A percentile compares a stretch with the other conserved stretches of the same genome.
phyloP scores from a whole-genome alignment of 768 basidiomycete genomes.

The Rhodosporidiobolus sp. region DNA sequence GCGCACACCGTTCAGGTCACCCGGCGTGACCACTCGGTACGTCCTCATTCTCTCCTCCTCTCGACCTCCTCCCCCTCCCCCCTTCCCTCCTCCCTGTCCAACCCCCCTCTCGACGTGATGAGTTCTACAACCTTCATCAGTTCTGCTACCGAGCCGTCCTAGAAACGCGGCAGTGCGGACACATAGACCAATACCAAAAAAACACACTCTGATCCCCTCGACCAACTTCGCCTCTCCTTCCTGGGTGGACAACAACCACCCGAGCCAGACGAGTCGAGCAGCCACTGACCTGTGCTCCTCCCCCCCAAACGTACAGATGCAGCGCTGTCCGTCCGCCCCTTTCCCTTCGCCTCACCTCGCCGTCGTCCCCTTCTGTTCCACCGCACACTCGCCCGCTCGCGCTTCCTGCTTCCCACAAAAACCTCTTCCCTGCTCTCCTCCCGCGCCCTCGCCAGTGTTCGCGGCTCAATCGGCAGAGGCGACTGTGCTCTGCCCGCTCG shows the following conservation, averaged over 20 bases:
- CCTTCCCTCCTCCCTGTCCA: background rate
- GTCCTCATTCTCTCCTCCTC: background rate
- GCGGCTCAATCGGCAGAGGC: too few species aligned
- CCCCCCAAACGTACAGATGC: too few species aligned
- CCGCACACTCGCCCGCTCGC: too few species aligned
- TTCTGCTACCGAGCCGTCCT: conserved; percentile 24
- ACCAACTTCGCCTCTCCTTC: too few species aligned
- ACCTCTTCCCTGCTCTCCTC: too few species aligned
- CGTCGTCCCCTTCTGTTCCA: background rate
- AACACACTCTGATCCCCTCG: conserved; percentile 6
- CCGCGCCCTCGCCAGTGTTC: too few species aligned
- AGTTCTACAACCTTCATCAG: conserved; percentile 31
- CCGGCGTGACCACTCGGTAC: background rate
- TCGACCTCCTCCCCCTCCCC: background rate
- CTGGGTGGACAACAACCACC: background rate
- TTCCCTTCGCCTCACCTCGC: too few species aligned
- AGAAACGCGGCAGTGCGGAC: conserved; percentile 4
- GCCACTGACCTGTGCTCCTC: background rate
- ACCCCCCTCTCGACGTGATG: conserved; percentile 23
- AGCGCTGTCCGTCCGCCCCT: too few species aligned
- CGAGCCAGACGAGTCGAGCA: background rate
- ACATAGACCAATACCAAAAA: conserved; percentile 28
- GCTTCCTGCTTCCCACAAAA: too few species aligned
- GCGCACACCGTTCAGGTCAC: too few species aligned
- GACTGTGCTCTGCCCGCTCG: too few species aligned